These are phyloP conservation scores for Phytophthora quininea DNA, from an alignment of 352 stramenopile genomes.

Conservation along the genomic window DNA sequence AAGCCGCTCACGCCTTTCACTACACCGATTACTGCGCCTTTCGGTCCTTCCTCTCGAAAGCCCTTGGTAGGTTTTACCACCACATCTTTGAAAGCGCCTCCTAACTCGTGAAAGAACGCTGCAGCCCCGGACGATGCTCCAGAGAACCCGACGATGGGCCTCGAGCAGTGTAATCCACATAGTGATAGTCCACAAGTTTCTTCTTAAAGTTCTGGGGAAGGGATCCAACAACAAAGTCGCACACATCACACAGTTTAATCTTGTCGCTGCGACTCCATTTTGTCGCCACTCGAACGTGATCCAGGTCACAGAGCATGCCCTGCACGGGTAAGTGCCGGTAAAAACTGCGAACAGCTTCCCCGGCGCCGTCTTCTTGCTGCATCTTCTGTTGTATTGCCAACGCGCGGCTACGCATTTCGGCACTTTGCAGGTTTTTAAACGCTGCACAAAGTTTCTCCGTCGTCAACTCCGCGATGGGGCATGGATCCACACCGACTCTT, in stretches of 20 bases:
- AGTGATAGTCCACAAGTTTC: slow-evolving; percentile 59
- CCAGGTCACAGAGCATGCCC: slow-evolving; percentile 84
- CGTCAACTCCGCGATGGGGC: slow-evolving; percentile 81
- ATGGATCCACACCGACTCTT: slow-evolving; percentile 84
- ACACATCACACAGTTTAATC: slow-evolving; percentile 59
- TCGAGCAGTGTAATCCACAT: slow-evolving; percentile 57
- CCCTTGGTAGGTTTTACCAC: slow-evolving; percentile 48
- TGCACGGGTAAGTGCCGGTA: slow-evolving; percentile 82
- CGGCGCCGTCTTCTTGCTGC: slow-evolving; percentile 81
- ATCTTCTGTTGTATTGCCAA: slow-evolving; percentile 61
- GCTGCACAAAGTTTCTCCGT: slow-evolving; percentile 70
- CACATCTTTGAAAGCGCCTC: slow-evolving; percentile 55
- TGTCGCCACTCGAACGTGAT: slow-evolving; percentile 44
- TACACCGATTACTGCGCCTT: slow-evolving; percentile 54
- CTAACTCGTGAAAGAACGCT: slow-evolving; percentile 57
- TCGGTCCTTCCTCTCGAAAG: slow-evolving; percentile 54
- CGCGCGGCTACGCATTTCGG: slow-evolving; percentile 50
- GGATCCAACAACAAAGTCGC: slow-evolving; percentile 52
- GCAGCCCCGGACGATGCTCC: slow-evolving; percentile 48
- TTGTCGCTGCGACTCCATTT: slow-evolving; percentile 60
- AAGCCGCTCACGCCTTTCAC: slow-evolving; percentile 49
- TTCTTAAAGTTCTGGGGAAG: slow-evolving; percentile 45
- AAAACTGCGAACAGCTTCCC: slow-evolving; percentile 83
- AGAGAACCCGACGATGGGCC: slow-evolving; percentile 43
- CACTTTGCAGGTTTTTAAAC: slow-evolving; percentile 60